Base-by-base conservation (phyloP, 257 asterid species). In the Vinca minor region DNA sequence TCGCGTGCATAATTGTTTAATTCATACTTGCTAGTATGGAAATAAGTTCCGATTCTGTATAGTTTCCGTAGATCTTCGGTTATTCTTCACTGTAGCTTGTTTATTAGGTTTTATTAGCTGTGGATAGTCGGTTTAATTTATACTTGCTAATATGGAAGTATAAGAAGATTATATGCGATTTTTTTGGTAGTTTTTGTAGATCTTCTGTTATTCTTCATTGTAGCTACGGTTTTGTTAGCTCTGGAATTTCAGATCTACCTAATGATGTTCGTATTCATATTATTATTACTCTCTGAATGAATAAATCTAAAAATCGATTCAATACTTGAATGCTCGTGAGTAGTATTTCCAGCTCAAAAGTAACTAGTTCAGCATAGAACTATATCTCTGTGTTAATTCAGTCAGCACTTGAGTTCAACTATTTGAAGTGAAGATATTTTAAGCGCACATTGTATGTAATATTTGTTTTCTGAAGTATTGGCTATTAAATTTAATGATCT, bases 171-270 rank as follows among this genome's bases (percentile, higher is more conserved):
- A 34, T 12, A 1, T 34, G 45, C 2, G 36, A 64, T 63, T 12
- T 15, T 36, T 26, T 18, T 7, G n/a, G 2, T 41, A 32, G 36
- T 32, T 55, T 6, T 18, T 1, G 21, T 45, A 32, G 65, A 57
- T 59, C 49, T n/a, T 45, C 0, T 2, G 41, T 42, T 62, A 26
- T 62, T 13, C 3, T 32, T 50, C 25, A 14, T 0, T 32, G 3
- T 36, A 3, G 25, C 38, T 32, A 0, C 32, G 23, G 47, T 64
- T n/a, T 11, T 20, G 34, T 8, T 65, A 49, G 46, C 39, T 42
- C 39, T 26, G 15, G 17, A 34, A 13, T 23, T 14, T 52, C 52
- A 55, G 74, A 70, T 70, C 74, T 70, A 55, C 36, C 14, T 39
- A 3, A 2, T 3, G 11, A 23, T 42, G 15, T 5, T 23, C n/a